These are phyloP conservation scores for Cairneyella variabilis DNA, from an alignment of 495 filamentous ascomycete species.

Conservation along the genomic window DNA sequence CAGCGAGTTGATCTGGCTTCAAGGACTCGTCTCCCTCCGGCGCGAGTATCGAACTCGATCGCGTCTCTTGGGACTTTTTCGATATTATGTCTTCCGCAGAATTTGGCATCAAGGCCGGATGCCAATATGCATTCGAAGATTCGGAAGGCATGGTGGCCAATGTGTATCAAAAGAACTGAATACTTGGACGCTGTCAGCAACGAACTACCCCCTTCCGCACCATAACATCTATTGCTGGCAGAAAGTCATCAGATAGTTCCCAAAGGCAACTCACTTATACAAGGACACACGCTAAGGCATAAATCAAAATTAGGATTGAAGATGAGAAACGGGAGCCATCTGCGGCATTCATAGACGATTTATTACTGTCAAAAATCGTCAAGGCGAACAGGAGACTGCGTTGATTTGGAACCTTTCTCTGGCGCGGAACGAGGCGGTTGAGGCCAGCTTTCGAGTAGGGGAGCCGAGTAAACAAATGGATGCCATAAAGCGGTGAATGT, in stretches of 20 bases:
- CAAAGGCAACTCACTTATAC: conserved; percentile 21
- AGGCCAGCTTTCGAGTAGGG: conserved; percentile 19
- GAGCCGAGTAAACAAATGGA: background rate
- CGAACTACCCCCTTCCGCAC: background rate
- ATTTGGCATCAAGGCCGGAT: conserved; percentile 53
- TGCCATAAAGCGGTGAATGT: too few species aligned
- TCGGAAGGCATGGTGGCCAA: conserved; percentile 20
- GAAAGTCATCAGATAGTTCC: background rate
- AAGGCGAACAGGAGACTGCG: conserved; percentile 1
- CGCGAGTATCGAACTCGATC: conserved; percentile 8
- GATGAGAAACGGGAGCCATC: conserved; percentile 8
- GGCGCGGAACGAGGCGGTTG: conserved; percentile 8
- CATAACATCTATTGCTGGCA: background rate
- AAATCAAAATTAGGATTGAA: conserved; percentile 19
- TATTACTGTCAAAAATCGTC: background rate
- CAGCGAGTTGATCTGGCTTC: conserved; percentile 3
- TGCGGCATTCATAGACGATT: background rate
- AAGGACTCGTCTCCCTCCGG: conserved; percentile 7
- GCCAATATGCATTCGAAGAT: conserved; percentile 39
- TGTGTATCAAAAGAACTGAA: conserved; percentile 20
- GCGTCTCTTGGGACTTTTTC: conserved; percentile 11
- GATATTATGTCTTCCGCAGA: conserved; percentile 26
- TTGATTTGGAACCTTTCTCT: background rate
- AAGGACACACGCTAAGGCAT: conserved; percentile 19
- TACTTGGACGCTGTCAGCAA: conserved; percentile 21